Conservation (phyloP, 1,284 basidiomycete species). For the Meripilus lineatus region DNA sequence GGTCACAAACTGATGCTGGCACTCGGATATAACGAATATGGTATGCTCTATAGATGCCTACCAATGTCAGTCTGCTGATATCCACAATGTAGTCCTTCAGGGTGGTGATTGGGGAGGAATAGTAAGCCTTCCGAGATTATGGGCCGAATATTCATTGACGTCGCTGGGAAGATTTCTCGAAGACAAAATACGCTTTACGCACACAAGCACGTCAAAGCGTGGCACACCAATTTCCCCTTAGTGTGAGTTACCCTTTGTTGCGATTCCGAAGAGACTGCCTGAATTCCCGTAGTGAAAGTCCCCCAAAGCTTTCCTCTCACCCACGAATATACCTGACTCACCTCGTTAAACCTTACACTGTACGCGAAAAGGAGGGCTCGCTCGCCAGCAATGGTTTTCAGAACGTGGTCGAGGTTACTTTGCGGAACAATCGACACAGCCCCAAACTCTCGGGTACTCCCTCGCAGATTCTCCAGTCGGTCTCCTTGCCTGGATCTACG, state of each 20-base stretch:
- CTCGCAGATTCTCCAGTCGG: conserved; percentile 54
- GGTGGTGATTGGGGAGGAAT: conserved; percentile 43
- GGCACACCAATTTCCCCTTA: conserved; percentile 9
- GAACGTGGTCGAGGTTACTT: neutral
- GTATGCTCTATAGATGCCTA: conserved; percentile 16
- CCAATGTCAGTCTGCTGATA: neutral
- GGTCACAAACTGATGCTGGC: conserved; percentile 42
- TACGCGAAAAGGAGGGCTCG: conserved; percentile 19
- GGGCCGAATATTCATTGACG: neutral
- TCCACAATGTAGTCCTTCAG: conserved; percentile 32
- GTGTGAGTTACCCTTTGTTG: neutral
- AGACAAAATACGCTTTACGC: neutral
- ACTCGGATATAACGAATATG: conserved; percentile 45
- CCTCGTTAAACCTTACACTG: conserved; percentile 14
- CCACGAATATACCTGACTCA: conserved; percentile 24
- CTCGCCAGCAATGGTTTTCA: conserved; percentile 8
- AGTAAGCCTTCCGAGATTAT: conserved; percentile 19
- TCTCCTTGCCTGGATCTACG: conserved; percentile 57
- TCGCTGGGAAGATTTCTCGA: neutral
- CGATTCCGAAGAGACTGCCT: neutral
- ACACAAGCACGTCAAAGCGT: conserved; percentile 7
- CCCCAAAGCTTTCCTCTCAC: conserved; percentile 17
- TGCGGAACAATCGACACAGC: neutral
- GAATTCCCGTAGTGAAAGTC: conserved; percentile 10
- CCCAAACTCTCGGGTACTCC: conserved; percentile 37